Base-by-base conservation (phyloP, 306 rosid species). In the Vigna nakashimae region DNA sequence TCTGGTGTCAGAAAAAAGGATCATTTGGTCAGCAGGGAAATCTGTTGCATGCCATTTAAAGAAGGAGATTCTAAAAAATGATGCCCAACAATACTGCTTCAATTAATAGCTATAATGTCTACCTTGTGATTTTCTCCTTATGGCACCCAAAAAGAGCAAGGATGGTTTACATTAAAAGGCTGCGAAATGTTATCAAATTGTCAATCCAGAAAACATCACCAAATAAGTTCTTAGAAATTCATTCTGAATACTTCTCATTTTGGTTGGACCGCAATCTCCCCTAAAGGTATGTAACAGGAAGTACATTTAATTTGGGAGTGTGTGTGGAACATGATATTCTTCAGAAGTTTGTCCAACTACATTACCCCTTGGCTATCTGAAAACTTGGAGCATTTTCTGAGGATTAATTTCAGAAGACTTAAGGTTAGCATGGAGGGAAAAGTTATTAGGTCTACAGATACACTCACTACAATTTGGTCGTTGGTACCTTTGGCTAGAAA, bases 291-390 rank as follows among this genome's bases (percentile, higher is more conserved):
- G 63, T 52, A 17, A 52, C 22, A 45, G 17, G 9, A 11, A 34
- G 7, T 57, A 26, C 66, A 16, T 71, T 20, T 18, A 40, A 65
- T 40, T 24, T 65, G 34, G 66, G 56, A 66, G 9, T 15, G 0
- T 15, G 51, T 18, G 53, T 51, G 24, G 64, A 38, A 38, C 65
- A 62, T 64, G 46, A 42, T 76, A 55, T 55, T 38, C 52, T 55
- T 72, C 40, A 30, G 13, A 32, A 51, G 75, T 17, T 70, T 51
- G 51, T 51, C 75, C 63, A 24, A 51, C 58, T 58, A 58, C 38
- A 73, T 15, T 24, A 16, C 56, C 17, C n/a, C 52, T 50, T 6
- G 7, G 9, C 20, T 50, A 50, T n/a, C 26, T 34, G 7, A 9
- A 18, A 64, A 38, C 48, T 16, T 9, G 26, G 48, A 15, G 10